These are phyloP conservation scores for Rhytidiadelphus loreus DNA, from an alignment of 225 moss, liverwort and hornwort species.

Conservation along the genomic window DNA sequence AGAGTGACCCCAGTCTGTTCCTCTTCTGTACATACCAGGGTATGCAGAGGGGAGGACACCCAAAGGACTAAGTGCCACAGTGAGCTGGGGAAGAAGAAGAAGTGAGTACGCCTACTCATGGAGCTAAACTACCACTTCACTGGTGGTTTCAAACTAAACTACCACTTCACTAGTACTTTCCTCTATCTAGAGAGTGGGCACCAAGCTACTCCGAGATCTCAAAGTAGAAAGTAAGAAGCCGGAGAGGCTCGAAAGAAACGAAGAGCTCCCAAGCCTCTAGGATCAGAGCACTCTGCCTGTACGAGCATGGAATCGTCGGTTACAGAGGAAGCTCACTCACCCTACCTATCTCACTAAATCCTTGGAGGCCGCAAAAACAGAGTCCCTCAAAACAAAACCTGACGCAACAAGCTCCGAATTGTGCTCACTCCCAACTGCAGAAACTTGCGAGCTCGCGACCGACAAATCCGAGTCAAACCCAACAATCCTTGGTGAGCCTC, in stretches of 20 bases:
- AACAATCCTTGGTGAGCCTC: not conserved
- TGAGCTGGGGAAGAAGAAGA: not conserved
- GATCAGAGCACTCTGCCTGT: not conserved
- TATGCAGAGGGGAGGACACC: not conserved
- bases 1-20: slow-evolving; percentile 18
- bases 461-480: slow-evolving; percentile 11
- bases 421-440: not conserved
- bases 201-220: not conserved
- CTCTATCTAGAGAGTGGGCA: not conserved
- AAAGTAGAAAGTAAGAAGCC: not conserved
- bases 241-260: not conserved
- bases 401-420: not conserved
- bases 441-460: not conserved
- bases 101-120: slow-evolving; percentile 16
- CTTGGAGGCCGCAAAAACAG: not conserved
- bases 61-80: slow-evolving; percentile 1
- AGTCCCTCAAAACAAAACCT: not conserved
- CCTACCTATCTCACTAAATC: not conserved
- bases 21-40: slow-evolving; percentile 7
- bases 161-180: slow-evolving; percentile 20
- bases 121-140: slow-evolving; percentile 37
- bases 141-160: slow-evolving; percentile 17
- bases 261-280: not conserved
- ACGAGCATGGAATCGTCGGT: slow-evolving; percentile 8
- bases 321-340: slow-evolving; percentile 9